phyloP scores from a whole-genome alignment of 305 asterid species.

The Fraxinus baroniana region DNA sequence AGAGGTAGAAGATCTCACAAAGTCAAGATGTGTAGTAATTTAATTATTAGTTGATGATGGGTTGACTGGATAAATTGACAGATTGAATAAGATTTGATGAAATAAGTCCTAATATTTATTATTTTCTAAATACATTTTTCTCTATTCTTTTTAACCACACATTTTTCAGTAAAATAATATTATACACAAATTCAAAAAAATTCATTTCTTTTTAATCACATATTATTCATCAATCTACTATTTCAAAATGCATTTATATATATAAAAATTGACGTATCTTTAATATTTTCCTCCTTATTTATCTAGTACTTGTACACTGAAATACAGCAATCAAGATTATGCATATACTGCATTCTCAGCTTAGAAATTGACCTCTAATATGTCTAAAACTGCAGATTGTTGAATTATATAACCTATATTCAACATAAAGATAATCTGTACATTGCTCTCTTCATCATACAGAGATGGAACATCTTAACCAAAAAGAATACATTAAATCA shows the following conservation, averaged over 20 bases:
- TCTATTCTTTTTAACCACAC: neutral
- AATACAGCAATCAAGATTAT: neutral
- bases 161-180: neutral
- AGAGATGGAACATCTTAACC: neutral
- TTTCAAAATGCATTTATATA: no score
- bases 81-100: neutral
- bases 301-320: neutral
- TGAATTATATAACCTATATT: neutral
- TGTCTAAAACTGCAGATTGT: neutral
- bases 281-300: neutral
- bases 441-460: neutral
- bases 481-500: neutral
- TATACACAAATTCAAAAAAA: no score
- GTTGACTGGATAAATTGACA: neutral
- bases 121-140: no score
- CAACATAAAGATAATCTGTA: neutral
- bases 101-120: neutral
- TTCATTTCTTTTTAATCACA: no score
- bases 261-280: no score
- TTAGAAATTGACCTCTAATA: neutral
- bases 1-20: neutral
- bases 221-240: no score
- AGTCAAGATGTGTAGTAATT: neutral
- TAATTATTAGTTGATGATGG: neutral
- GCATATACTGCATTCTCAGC: neutral